phyloP scores from a whole-genome alignment of 306 rosid genomes.

The Cicer chorassanicum region DNA sequence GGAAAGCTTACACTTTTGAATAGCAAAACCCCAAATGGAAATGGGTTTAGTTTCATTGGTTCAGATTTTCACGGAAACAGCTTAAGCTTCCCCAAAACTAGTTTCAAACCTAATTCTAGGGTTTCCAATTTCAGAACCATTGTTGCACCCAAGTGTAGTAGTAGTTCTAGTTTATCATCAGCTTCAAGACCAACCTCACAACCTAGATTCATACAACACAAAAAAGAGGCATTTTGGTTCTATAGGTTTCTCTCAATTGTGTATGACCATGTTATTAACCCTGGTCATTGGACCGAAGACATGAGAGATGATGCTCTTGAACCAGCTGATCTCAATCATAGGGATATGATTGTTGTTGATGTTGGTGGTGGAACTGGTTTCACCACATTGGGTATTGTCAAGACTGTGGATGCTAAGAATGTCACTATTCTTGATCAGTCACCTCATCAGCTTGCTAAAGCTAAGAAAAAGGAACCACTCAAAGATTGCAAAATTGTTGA shows the following conservation, averaged over 20 bases:
- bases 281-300: constrained; percentile 96
- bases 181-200: constrained; percentile 77
- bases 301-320: constrained; percentile 97
- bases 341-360: constrained; percentile 83
- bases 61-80: constrained; percentile 55
- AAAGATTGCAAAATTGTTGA: constrained; percentile 83
- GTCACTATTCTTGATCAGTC: constrained; percentile 95
- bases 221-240: constrained; percentile 95
- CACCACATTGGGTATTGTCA: constrained; percentile 86
- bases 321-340: constrained; percentile 76
- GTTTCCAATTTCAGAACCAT: constrained; percentile 43
- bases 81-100: constrained; percentile 49
- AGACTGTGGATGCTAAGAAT: constrained; percentile 89
- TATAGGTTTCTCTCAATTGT: constrained; percentile 89
- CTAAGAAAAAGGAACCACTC: constrained; percentile 82
- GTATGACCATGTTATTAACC: constrained; percentile 87
- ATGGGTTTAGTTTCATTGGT: constrained; percentile 52
- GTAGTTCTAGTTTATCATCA: constrained; percentile 53
- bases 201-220: constrained; percentile 93
- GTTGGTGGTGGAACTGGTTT: constrained; percentile 95
- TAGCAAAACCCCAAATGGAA: constrained; percentile 56
- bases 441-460: constrained; percentile 94
- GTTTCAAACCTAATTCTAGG: constrained; percentile 47
- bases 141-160: constrained; percentile 56
- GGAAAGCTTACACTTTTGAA: constrained; percentile 60